Evolutionary conservation across 2,329 filamentous ascomycete genomes (phyloP), one percentile per base, ranked within the genome.

Genomic region (Fusarium avenaceum): DNA sequence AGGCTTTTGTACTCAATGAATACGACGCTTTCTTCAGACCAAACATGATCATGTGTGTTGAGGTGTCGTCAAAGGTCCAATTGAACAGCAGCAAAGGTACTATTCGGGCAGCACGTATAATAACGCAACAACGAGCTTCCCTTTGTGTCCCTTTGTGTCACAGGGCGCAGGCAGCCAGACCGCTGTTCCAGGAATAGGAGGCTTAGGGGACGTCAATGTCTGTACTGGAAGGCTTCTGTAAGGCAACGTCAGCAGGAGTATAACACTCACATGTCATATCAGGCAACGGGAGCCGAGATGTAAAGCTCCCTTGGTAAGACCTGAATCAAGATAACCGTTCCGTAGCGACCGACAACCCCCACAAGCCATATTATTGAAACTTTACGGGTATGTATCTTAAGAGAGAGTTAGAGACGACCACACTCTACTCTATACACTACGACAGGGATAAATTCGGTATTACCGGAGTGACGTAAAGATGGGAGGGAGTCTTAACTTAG

Each of bases 201-300:
- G 22, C 26, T 45, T 63, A 15, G 14, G 38, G 26, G 30, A 59
- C 54, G 32, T 13, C 5, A 35, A 9, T 28, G 19, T 48, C 17
- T 30, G 19, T 24, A 26, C 28, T 35, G 35, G 8, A 8, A 45
- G 42, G 24, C 5, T 26, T 39, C n/a, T 30, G 30, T 28, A 55
- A 35, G 32, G 39, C 24, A 40, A 33, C 30, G 14, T 40, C 19
- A 32, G 19, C 26, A 47, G 19, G 26, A 52, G 15, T 30, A 46
- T 49, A 26, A 28, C 24, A 33, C 32, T 49, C 33, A 26, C 19
- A 8, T 24, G 19, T n/a, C n/a, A 28, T 38, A 40, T 33, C 8
- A 53, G 38, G 49, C 24, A 58, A 53, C 28, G 9, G 49, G 50
- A 70, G 51, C 64, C 58, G 60, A 70, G 64, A 59, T 63, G 46